phyloP scores from a whole-genome alignment of 805 yeast genomes.

The Metschnikowia continentalis region DNA sequence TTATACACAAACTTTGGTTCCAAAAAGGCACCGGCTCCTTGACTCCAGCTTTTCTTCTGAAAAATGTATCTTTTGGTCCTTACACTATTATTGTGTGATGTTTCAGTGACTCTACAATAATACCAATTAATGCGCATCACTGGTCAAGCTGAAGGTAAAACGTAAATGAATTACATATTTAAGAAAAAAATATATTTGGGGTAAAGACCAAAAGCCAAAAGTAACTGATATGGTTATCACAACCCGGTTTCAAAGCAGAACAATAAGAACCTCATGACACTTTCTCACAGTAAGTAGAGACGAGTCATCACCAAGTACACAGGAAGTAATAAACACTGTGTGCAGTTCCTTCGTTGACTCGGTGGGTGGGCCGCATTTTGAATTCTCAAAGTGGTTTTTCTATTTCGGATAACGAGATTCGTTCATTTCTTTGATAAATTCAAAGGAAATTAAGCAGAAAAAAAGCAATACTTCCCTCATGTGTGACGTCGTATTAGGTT shows the following conservation, averaged over 20 bases:
- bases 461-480: constrained; percentile 24
- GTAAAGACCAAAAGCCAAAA: neutral
- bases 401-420: constrained; percentile 27
- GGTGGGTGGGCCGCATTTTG: constrained; percentile 2
- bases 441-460: constrained; percentile 12
- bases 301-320: neutral
- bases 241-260: neutral
- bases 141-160: neutral
- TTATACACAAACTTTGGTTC: neutral
- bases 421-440: constrained; percentile 23
- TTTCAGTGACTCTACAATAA: neutral
- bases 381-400: constrained; percentile 9
- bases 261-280: neutral
- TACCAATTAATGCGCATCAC: neutral
- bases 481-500: constrained; percentile 93
- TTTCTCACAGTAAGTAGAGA: neutral
- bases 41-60: too few relatives aligned
- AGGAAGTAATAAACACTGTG: neutral
- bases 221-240: neutral
- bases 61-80: neutral
- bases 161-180: neutral
- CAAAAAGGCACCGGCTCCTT: too few relatives aligned
- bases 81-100: neutral
- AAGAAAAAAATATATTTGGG: too few relatives aligned
- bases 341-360: constrained; percentile 3